Percentiles rank a stretch among this genome's conserved stretches.
Evolutionary conservation across 345 rosid genomes (phyloP).

Genomic region (Clarkia xantiana): DNA sequence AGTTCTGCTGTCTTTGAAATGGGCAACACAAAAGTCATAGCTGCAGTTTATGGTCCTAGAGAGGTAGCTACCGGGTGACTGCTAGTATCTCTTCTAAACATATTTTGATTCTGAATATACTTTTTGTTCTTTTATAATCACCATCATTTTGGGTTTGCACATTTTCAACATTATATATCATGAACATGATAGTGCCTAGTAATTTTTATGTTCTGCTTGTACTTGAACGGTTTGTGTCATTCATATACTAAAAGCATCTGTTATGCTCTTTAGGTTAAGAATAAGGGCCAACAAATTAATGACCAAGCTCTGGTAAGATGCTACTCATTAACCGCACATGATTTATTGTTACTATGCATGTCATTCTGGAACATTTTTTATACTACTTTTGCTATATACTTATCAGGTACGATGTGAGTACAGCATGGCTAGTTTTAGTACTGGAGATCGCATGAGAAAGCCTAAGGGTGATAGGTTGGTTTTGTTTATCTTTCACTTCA

Average conservation of each 20-base stretch:
- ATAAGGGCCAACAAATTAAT: conserved; percentile 50
- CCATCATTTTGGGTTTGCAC: neutral
- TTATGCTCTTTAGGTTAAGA: conserved; percentile 44
- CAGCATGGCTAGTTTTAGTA: conserved; percentile 91
- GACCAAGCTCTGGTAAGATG: conserved; percentile 59
- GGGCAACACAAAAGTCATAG: conserved; percentile 93
- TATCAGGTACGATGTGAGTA: conserved; percentile 76
- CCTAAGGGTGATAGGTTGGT: conserved; percentile 72
- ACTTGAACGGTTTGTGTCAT: neutral
- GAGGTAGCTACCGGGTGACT: conserved; percentile 32
- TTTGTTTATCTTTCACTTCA: neutral
- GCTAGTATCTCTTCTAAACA: neutral
- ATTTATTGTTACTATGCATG: neutral
- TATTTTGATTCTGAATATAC: neutral
- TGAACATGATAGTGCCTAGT: too few species aligned
- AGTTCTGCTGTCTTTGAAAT: conserved; percentile 90
- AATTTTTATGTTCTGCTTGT: neutral
- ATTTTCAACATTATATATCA: too few species aligned
- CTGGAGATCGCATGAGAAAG: conserved; percentile 79
- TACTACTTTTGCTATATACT: neutral
- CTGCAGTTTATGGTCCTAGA: conserved; percentile 93
- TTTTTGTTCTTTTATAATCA: neutral
- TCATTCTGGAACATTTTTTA: neutral
- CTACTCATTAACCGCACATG: neutral
- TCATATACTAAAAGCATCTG: neutral